Evolutionary conservation across 768 basidiomycete genomes (phyloP).

Genomic region (Polyporus arcularius): DNA sequence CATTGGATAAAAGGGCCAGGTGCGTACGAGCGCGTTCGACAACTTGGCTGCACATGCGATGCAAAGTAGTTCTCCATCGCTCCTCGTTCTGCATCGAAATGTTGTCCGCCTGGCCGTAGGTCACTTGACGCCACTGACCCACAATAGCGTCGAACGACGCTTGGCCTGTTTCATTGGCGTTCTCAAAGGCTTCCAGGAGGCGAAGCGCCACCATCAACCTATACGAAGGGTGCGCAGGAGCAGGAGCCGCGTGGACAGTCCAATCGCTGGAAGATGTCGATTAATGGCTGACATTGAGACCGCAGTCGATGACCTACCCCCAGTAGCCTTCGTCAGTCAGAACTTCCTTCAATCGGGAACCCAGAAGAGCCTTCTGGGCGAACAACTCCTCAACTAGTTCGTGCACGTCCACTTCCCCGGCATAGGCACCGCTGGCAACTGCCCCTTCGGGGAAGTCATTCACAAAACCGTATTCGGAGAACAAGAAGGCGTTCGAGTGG

Average conservation of each 20-base stretch:
- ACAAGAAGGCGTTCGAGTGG: constrained; percentile 76
- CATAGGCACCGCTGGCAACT: constrained; percentile 29
- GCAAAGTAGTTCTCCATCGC: constrained; percentile 28
- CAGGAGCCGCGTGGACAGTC: constrained; percentile 65
- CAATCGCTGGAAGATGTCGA: constrained; percentile 37
- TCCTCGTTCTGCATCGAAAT: constrained; percentile 33
- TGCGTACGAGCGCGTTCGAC: constrained; percentile 44
- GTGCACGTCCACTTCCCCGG: constrained; percentile 67
- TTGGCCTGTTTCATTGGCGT: constrained; percentile 14
- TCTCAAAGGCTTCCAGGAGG: constrained; percentile 53
- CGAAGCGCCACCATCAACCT: constrained; percentile 73
- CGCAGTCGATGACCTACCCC: constrained; percentile 54
- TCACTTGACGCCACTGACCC: constrained; percentile 54
- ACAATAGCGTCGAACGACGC: constrained; percentile 35
- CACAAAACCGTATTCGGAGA: constrained; percentile 92
- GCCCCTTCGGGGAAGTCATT: constrained; percentile 36
- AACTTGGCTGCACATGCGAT: constrained; percentile 45
- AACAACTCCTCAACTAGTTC: constrained; percentile 54
- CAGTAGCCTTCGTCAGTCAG: constrained; percentile 75
- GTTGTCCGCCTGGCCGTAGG: constrained; percentile 29
- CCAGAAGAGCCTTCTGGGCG: constrained; percentile 34
- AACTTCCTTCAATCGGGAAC: constrained; percentile 49
- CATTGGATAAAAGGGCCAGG: constrained; percentile 27
- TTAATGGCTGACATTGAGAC: not conserved
- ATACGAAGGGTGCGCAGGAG: constrained; percentile 76